phyloP scores from a whole-genome alignment of 495 filamentous ascomycete genomes.

The Thermothielavioides terrestris region DNA sequence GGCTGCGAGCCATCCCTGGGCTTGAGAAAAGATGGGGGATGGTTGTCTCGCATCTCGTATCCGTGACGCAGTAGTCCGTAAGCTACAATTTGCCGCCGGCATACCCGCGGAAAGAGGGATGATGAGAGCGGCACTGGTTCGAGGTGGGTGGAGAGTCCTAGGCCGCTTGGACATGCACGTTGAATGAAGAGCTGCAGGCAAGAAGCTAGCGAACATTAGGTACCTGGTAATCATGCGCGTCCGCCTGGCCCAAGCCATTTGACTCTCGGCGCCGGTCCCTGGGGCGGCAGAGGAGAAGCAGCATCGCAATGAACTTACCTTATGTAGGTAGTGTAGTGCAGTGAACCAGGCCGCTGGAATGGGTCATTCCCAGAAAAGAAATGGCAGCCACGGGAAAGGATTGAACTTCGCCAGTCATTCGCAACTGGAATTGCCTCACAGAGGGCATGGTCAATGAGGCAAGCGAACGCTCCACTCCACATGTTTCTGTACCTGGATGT shows the following conservation, averaged over 20 bases:
- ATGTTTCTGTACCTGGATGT: too few relatives aligned
- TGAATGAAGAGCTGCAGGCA: constrained; percentile 10
- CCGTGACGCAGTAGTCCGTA: too few relatives aligned
- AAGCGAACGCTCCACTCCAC: too few relatives aligned
- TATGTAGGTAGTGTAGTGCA: too few relatives aligned
- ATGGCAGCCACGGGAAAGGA: too few relatives aligned
- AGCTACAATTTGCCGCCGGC: background rate
- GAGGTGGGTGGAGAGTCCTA: background rate
- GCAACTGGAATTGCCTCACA: too few relatives aligned
- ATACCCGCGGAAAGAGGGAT: background rate
- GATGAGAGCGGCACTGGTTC: background rate
- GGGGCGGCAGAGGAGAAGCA: constrained; percentile 2
- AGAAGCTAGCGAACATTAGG: too few relatives aligned
- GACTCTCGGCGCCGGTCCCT: background rate
- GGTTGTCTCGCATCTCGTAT: constrained; percentile 1
- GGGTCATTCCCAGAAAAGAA: too few relatives aligned
- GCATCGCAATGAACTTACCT: constrained; percentile 15
- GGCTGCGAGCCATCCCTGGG: background rate
- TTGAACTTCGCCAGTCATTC: too few relatives aligned
- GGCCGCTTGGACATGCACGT: constrained; percentile 3
- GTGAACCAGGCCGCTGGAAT: constrained; percentile 9
- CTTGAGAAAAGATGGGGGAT: background rate
- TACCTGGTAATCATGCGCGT: constrained; percentile 4
- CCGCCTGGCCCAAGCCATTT: constrained; percentile 2
- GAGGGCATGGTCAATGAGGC: too few relatives aligned